phyloP scores from a whole-genome alignment of 2,329 filamentous ascomycete species.

The Sporothrix curviconia region DNA sequence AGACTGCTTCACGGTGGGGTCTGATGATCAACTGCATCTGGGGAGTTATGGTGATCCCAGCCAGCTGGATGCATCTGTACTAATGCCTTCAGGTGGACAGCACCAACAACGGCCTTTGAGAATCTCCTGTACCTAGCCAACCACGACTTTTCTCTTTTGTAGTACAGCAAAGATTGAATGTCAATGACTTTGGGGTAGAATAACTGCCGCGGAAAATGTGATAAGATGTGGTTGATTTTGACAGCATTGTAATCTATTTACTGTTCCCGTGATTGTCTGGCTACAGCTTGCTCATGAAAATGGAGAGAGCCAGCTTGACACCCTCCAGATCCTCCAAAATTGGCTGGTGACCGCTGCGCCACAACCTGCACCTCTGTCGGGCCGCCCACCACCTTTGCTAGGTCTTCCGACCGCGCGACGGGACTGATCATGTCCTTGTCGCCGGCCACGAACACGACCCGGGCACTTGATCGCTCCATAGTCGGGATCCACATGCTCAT shows the following conservation, averaged over 20 bases:
- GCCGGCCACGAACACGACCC: conserved; percentile 26
- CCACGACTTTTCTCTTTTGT: conserved; percentile 18
- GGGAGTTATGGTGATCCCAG: neutral
- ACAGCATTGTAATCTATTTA: too few relatives aligned
- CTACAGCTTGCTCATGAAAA: neutral
- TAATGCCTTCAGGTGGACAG: conserved; percentile 18
- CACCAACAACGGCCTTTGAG: conserved; percentile 18
- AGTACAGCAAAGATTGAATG: neutral
- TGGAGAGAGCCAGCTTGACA: conserved; percentile 1
- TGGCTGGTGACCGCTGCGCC: conserved; percentile 17
- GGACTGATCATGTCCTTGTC: conserved; percentile 28
- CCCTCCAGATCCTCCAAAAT: conserved; percentile 15
- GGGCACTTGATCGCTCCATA: conserved; percentile 27
- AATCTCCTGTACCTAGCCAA: conserved; percentile 23
- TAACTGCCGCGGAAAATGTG: too few relatives aligned
- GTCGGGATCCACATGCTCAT: conserved; percentile 27
- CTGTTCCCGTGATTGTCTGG: too few relatives aligned
- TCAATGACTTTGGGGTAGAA: too few relatives aligned
- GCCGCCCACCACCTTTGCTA: conserved; percentile 25
- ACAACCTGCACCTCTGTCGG: conserved; percentile 24
- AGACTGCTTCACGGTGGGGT: neutral
- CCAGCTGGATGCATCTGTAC: conserved; percentile 10
- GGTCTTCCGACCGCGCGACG: conserved; percentile 22
- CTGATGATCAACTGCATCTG: neutral
- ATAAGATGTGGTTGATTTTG: too few relatives aligned